Conservation (phyloP, 371 early-diverging fungal genomes). For the Parasitella parasitica region DNA sequence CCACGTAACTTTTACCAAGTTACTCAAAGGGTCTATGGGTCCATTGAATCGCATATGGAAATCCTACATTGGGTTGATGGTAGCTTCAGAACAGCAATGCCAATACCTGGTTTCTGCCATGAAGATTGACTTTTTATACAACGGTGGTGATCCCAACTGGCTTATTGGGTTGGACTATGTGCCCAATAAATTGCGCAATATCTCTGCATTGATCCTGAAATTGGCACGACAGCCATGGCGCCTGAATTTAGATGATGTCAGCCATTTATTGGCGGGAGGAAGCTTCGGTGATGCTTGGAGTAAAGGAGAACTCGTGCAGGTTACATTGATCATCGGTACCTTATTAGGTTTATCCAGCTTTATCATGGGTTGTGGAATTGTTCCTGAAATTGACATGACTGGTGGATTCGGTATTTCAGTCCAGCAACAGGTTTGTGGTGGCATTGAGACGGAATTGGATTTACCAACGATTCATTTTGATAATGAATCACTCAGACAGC, state of each 20-base stretch:
- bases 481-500: neutral
- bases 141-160: slow-evolving; percentile 66
- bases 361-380: slow-evolving; percentile 63
- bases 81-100: slow-evolving; percentile 62
- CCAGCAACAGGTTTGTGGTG: slow-evolving; percentile 7
- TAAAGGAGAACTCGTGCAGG: slow-evolving; percentile 63
- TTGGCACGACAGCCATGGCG: slow-evolving; percentile 69
- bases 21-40: slow-evolving; percentile 49
- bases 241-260: slow-evolving; percentile 46
- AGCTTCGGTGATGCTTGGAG: slow-evolving; percentile 53
- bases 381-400: slow-evolving; percentile 65
- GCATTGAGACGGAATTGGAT: slow-evolving; percentile 49
- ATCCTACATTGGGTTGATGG: slow-evolving; percentile 62
- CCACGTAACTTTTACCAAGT: slow-evolving; percentile 40
- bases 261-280: slow-evolving; percentile 32
- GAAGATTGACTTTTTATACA: slow-evolving; percentile 56
- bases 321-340: slow-evolving; percentile 55
- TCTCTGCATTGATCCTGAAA: slow-evolving; percentile 46
- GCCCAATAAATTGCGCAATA: slow-evolving; percentile 56
- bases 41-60: slow-evolving; percentile 62
- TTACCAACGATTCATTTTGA: slow-evolving; percentile 4
- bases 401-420: slow-evolving; percentile 42
- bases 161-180: slow-evolving; percentile 52
- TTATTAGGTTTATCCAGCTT: slow-evolving; percentile 61
- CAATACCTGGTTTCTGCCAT: slow-evolving; percentile 60